Evolutionary conservation across 2,329 filamentous ascomycete species (phyloP).

Genomic region (Neofusicoccum ribis): DNA sequence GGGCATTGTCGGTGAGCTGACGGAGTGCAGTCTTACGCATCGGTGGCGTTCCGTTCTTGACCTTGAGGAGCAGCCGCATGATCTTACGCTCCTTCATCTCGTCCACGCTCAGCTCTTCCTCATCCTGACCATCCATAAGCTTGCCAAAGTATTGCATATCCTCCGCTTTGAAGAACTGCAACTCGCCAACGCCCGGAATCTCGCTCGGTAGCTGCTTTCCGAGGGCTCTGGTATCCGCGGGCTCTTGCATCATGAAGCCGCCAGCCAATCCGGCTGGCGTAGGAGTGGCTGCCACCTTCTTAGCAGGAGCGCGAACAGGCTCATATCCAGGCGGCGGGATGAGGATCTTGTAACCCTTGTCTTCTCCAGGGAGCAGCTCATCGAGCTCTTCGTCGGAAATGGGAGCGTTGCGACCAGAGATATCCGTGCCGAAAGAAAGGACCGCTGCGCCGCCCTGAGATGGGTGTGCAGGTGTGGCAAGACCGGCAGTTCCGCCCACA

Average conservation of each 20-base stretch:
- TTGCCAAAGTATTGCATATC: slow-evolving; percentile 99
- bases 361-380: slow-evolving; percentile 70
- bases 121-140: slow-evolving; percentile 89
- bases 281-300: slow-evolving; percentile 73
- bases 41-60: slow-evolving; percentile 98
- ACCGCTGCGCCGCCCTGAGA: slow-evolving; percentile 57
- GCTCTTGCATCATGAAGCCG: slow-evolving; percentile 98
- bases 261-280: slow-evolving; percentile 63
- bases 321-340: slow-evolving; percentile 90
- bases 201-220: slow-evolving; percentile 92
- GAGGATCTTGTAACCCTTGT: slow-evolving; percentile 89
- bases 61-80: slow-evolving; percentile 93
- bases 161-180: slow-evolving; percentile 98
- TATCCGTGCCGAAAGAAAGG: slow-evolving; percentile 76
- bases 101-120: slow-evolving; percentile 85
- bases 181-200: slow-evolving; percentile 90
- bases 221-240: slow-evolving; percentile 76
- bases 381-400: slow-evolving; percentile 94
- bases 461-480: slow-evolving; percentile 74
- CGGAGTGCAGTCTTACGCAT: slow-evolving; percentile 98
- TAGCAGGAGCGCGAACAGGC: slow-evolving; percentile 68
- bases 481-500: slow-evolving; percentile 65
- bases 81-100: slow-evolving; percentile 98
- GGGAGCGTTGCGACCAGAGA: slow-evolving; percentile 74
- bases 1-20: slow-evolving; percentile 95